Conservation (phyloP, 2,329 filamentous ascomycete species). For the Fusarium buharicum region DNA sequence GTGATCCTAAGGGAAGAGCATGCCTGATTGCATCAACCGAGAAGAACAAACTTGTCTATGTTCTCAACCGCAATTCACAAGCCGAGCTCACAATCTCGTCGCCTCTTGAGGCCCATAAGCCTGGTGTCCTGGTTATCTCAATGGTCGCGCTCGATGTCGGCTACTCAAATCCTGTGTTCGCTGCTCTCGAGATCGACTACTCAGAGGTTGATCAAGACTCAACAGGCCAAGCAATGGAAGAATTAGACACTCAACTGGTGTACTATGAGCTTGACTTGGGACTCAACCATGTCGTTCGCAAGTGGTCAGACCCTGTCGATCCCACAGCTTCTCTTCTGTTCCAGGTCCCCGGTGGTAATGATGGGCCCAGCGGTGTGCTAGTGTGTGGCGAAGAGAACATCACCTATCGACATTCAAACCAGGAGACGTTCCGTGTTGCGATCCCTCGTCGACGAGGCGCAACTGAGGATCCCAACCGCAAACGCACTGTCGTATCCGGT, state of each 20-base stretch:
- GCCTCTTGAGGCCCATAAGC: constrained; percentile 93
- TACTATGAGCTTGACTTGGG: constrained; percentile 98
- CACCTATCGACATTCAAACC: constrained; percentile 96
- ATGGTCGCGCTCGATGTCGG: constrained; percentile 92
- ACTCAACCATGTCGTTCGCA: constrained; percentile 95
- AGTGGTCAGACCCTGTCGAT: constrained; percentile 95
- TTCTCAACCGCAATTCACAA: constrained; percentile 93
- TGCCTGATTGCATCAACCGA: constrained; percentile 94
- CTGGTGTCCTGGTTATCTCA: constrained; percentile 88
- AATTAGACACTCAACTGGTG: constrained; percentile 89
- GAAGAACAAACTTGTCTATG: constrained; percentile 99
- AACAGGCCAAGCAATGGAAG: constrained; percentile 81
- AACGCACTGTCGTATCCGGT: constrained; percentile 85
- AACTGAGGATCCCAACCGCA: constrained; percentile 91
- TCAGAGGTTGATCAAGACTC: constrained; percentile 91
- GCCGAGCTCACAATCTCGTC: constrained; percentile 97
- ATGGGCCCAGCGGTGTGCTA: constrained; percentile 93
- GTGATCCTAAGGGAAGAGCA: constrained; percentile 94
- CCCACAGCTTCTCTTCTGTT: constrained; percentile 89
- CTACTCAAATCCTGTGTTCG: constrained; percentile 97
- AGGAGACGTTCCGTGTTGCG: constrained; percentile 86
- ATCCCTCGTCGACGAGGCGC: constrained; percentile 88
- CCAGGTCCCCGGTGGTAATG: constrained; percentile 92
- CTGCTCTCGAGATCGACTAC: constrained; percentile 93
- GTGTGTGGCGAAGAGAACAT: constrained; percentile 95